Base-by-base conservation (phyloP, 371 early-diverging fungal genomes). In the Mucor indicus region DNA sequence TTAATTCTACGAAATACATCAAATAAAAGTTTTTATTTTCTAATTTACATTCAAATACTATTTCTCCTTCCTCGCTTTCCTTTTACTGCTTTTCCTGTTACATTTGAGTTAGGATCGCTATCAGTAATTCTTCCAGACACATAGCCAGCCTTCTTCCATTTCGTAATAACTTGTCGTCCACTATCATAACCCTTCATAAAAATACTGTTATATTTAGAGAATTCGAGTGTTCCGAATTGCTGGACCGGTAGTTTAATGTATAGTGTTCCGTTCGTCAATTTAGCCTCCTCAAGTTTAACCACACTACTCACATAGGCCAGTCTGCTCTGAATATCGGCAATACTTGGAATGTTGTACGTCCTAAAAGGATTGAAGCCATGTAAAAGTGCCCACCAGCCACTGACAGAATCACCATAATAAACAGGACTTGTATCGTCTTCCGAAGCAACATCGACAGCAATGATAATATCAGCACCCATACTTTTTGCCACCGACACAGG, bases 251-350 rank as follows among this genome's bases (percentile, higher is more conserved):
- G 88, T 17, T 87, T 85, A 48, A 97, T 55, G 57, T 98, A 96
- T 13, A 95, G 72, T 36, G 87, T 83, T n/a, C 93, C 90, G 20
- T 88, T 86, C 2, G 84, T 84, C 11, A 72, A 52, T 69, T 95
- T 96, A 50, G 93, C 95, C 35, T 87, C 92, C 66, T 97, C 92
- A 23, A 98, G 67, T 58, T 89, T 86, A 50, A 84, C 82, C 8
- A 96, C 95, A 41, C 91, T 86, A 32, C 93, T 89, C n/a, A 97
- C 92, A 75, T 98, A 99, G 0, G 99, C 92, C 22, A 99, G 67
- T 22, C 99, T 80, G 37, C 92, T 90, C 77, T 99, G 99, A 60
- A 99, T 92, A 47, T 99, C 99, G 5, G 96, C 86, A 62, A 98
- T 79, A n/a, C 87, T 85, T 17, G 99, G 94, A 38, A 98, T 90